Conservation (phyloP, 139 green algal genomes). For the Deuterostichococcus epilithicus region DNA sequence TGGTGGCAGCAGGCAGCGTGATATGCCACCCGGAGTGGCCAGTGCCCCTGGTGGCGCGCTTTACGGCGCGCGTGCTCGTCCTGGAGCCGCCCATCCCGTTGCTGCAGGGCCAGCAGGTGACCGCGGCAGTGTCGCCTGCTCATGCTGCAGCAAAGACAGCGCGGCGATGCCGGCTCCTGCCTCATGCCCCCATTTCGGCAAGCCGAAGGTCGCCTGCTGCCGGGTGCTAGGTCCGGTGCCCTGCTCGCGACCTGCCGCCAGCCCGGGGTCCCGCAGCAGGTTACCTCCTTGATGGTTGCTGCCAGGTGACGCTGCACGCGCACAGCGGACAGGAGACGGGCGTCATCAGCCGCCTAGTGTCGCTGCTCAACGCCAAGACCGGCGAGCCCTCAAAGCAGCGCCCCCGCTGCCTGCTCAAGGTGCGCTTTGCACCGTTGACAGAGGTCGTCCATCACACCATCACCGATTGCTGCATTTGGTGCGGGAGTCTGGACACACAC, state of each 20-base stretch:
- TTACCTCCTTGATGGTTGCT: too few relatives aligned
- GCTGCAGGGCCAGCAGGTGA: constrained; percentile 59
- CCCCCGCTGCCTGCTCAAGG: constrained; percentile 64
- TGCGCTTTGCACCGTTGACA: constrained; percentile 22
- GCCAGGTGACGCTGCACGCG: constrained; percentile 65
- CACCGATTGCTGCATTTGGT: too few relatives aligned
- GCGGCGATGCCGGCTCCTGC: too few relatives aligned
- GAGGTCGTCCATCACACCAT: too few relatives aligned
- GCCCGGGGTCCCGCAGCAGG: too few relatives aligned
- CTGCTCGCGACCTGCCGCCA: too few relatives aligned
- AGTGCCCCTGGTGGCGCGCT: constrained; percentile 52
- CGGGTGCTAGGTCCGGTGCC: too few relatives aligned
- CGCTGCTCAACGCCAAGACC: constrained; percentile 67
- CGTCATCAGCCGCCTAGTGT: constrained; percentile 58
- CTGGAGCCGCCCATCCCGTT: constrained; percentile 77
- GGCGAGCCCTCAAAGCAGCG: constrained; percentile 54
- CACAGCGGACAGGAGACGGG: constrained; percentile 70
- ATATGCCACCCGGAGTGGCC: constrained; percentile 74
- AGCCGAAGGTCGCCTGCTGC: too few relatives aligned
- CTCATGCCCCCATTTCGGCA: too few relatives aligned
- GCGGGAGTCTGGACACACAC: too few relatives aligned
- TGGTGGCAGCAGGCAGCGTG: constrained; percentile 15
- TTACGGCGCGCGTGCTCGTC: constrained; percentile 73
- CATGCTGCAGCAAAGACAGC: too few relatives aligned
- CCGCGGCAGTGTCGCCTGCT: too few relatives aligned